Conservation (phyloP, 2,329 filamentous ascomycete species). For the Neonectria faginata region DNA sequence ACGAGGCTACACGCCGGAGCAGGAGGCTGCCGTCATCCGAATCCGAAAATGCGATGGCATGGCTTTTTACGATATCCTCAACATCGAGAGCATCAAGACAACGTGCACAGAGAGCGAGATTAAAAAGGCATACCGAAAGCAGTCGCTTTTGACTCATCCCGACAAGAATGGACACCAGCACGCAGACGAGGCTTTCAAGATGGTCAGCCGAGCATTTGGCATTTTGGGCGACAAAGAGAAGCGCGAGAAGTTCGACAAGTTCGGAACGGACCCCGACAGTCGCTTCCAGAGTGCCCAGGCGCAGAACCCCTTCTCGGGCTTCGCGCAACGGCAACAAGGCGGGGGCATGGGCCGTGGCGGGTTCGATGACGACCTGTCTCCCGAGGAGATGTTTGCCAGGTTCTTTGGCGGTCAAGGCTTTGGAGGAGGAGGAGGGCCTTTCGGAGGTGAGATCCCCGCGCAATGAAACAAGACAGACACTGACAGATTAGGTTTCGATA, state of each 20-base stretch:
- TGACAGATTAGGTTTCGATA: slow-evolving; percentile 70
- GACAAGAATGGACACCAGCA: slow-evolving; percentile 98
- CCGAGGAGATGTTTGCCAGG: slow-evolving; percentile 95
- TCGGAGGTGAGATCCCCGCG: slow-evolving; percentile 53
- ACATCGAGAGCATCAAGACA: slow-evolving; percentile 72
- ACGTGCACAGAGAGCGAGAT: slow-evolving; percentile 84
- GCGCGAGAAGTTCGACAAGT: slow-evolving; percentile 82
- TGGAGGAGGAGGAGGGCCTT: slow-evolving; percentile 71
- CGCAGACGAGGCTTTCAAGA: slow-evolving; percentile 98
- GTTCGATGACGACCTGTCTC: slow-evolving; percentile 93
- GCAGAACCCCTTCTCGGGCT: slow-evolving; percentile 73
- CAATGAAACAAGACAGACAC: slow-evolving; percentile 19
- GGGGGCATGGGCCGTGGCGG: slow-evolving; percentile 60
- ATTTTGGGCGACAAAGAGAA: slow-evolving; percentile 94
- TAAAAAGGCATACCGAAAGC: slow-evolving; percentile 97
- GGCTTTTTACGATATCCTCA: slow-evolving; percentile 95
- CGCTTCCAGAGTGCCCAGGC: slow-evolving; percentile 77
- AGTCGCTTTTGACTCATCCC: slow-evolving; percentile 93
- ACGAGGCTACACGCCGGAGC: slow-evolving; percentile 85
- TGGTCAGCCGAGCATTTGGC: slow-evolving; percentile 94
- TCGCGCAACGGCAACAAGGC: slow-evolving; percentile 59
- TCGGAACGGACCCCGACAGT: slow-evolving; percentile 91
- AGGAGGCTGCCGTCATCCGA: slow-evolving; percentile 90
- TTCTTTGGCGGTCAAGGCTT: slow-evolving; percentile 88
- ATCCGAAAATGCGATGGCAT: slow-evolving; percentile 87